phyloP scores from a whole-genome alignment of 768 basidiomycete genomes.

The Leccinum olivaceopallidum region DNA sequence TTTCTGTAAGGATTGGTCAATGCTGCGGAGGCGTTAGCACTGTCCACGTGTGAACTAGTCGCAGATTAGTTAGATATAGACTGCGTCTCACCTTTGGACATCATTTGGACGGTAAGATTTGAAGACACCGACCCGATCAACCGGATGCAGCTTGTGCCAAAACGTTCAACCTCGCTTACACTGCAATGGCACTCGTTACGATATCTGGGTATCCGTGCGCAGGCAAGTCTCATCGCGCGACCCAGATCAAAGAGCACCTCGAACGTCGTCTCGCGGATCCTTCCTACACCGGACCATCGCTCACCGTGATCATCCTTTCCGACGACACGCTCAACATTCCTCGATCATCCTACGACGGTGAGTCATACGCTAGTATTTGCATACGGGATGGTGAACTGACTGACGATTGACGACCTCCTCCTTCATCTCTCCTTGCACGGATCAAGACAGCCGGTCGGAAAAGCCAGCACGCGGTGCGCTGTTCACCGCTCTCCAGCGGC shows the following conservation, averaged over 20 bases:
- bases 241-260: slow-evolving; percentile 61
- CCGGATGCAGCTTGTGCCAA: not conserved
- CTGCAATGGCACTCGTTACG: slow-evolving; percentile 86
- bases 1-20: too few relatives aligned
- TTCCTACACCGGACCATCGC: slow-evolving; percentile 51
- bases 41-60: not conserved
- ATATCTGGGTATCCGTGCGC: slow-evolving; percentile 85
- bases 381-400: not conserved
- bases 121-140: not conserved
- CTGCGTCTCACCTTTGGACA: not conserved
- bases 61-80: not conserved
- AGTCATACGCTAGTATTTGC: slow-evolving; percentile 14
- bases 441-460: slow-evolving; percentile 73
- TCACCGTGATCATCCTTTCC: slow-evolving; percentile 56
- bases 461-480: slow-evolving; percentile 85
- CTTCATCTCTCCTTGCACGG: not conserved
- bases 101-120: not conserved
- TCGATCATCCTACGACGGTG: slow-evolving; percentile 75
- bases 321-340: slow-evolving; percentile 70
- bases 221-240: slow-evolving; percentile 79
- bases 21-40: not conserved
- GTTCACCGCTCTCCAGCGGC: slow-evolving; percentile 80
- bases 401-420: not conserved
- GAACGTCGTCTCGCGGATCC: slow-evolving; percentile 49
- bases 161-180: not conserved